A percentile compares a stretch with the other conserved stretches of the same genome.
Evolutionary conservation across 2,329 filamentous ascomycete species (phyloP).

Genomic region (Diaporthe vexans): DNA sequence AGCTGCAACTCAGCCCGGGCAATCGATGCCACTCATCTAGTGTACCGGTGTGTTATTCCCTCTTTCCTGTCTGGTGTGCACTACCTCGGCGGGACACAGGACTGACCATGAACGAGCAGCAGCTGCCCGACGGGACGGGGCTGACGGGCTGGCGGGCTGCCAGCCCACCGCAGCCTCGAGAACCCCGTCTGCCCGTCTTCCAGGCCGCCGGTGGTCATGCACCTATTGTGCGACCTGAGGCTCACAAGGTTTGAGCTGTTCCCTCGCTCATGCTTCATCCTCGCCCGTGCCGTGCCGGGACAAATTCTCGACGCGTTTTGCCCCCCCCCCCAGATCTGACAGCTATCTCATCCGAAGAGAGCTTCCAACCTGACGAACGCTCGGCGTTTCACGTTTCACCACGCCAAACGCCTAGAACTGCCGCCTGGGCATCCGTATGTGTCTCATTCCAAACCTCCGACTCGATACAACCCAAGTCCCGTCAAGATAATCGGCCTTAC

Average conservation of each 20-base stretch:
- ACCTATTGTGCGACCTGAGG: neutral
- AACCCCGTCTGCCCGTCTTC: neutral
- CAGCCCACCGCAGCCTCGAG: slow-evolving; percentile 13
- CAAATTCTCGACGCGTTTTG: neutral
- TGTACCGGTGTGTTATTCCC: too few species aligned
- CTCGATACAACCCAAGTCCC: neutral
- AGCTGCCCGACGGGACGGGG: slow-evolving; percentile 3
- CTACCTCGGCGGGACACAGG: neutral
- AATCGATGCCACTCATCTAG: neutral
- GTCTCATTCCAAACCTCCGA: slow-evolving; percentile 13
- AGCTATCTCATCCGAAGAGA: neutral
- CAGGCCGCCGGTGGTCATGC: neutral
- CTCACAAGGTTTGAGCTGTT: slow-evolving; percentile 15
- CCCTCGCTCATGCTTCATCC: neutral
- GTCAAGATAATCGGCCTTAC: neutral
- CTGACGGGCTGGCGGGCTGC: slow-evolving; percentile 14
- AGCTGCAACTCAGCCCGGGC: neutral
- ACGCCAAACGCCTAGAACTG: slow-evolving; percentile 24
- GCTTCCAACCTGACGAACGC: slow-evolving; percentile 11
- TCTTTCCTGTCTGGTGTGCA: slow-evolving; percentile 7
- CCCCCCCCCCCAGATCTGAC: slow-evolving; percentile 9
- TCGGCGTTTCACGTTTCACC: slow-evolving; percentile 29
- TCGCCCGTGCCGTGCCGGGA: neutral
- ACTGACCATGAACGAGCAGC: slow-evolving; percentile 1
- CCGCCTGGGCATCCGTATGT: slow-evolving; percentile 30